Evolutionary conservation across 108 stramenopile genomes (phyloP), one percentile per base, ranked within the genome.

Genomic region (Skeletonema tropicum): DNA sequence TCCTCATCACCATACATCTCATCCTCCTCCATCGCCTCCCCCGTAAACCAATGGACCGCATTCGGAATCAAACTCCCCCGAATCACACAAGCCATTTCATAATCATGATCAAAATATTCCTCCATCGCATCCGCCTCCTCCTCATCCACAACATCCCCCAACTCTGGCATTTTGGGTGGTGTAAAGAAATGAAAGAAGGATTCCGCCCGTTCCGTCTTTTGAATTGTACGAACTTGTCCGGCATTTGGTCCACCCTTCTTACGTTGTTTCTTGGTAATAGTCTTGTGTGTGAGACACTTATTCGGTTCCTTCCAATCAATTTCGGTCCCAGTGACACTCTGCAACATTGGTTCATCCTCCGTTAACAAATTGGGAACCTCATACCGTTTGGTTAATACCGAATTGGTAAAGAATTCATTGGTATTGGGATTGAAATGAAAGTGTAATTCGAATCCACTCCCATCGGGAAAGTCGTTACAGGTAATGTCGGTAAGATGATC

Each of bases 131-230:
- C 89, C 9, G 89, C 93, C 39, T 91, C 86, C 55, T 93, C 93
- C 68, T 97, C 96, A 71, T 92, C 89, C 85, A 94, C 85, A 2
- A 83, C 79, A 36, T 89, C 86, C 10, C 74, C 81, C 71, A 92
- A 23, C 29, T 64, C 65, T 3, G 93, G 93, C 76, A 93, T 82
- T 70, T 89, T 82, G 7, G 90, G 88, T 3, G 94, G 87, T 0
- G 65, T 70, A 72, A 97, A 98, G 71, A 96, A 97, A 69, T 95
- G 89, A 73, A 97, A 97, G 83, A 98, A 97, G 33, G 94, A 95
- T 17, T 97, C 96, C 45, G 68, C 72, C 57, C 80, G 75, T 64
- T 94, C 94, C 63, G 80, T 71, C 77, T 92, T 90, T 25, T 68
- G 65, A 3, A 97, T 72, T 26, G 89, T 90, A 13, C 97, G 85